Base-by-base conservation (phyloP, 73 alveolate species). In the Effrenium voratum region DNA sequence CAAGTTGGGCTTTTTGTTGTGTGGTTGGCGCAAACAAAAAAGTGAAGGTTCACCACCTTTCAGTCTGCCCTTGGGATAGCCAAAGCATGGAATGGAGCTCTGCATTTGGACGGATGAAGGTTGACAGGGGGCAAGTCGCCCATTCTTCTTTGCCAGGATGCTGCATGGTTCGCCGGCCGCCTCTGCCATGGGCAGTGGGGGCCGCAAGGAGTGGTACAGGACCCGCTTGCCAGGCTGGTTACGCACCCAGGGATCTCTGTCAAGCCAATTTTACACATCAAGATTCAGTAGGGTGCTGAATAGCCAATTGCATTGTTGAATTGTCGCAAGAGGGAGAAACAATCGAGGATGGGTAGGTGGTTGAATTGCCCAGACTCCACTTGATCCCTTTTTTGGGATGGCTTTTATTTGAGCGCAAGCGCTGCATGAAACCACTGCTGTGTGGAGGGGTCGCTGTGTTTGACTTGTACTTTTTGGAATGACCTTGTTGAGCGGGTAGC, bases 121-220 rank as follows among this genome's bases (percentile, higher is more conserved):
- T n/a, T n/a, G n/a, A n/a, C n/a, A n/a, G n/a, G n/a, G n/a, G n/a
- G n/a, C n/a, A n/a, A n/a, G n/a, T n/a, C n/a, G n/a, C n/a, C n/a
- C n/a, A n/a, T n/a, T n/a, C n/a, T n/a, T n/a, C n/a, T n/a, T n/a
- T n/a, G 28, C 15, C 72, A 87, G 95, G 95, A 87, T 60, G 83
- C 76, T 87, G 40, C 95, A 87, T 30, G 95, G 95, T 47, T 40
- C 95, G 24, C 95, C 95, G 28, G 95, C 85, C 10, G 95, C 95
- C 34, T 87, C 95, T 6, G 84, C 95, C 41, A 87, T 87, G 83
- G 85, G 72, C 28, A 40, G 41, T 49, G 95, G 95, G 12, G 95
- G 95, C 16, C 57, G 95, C 34, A 60, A 49, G 38, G 85, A 63
- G 34, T 87, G 95, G 95, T 32, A 15, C 73, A 87, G 95, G 95